Conservation (phyloP, 164 flowering plant species). For the Aristolochia californica region DNA sequence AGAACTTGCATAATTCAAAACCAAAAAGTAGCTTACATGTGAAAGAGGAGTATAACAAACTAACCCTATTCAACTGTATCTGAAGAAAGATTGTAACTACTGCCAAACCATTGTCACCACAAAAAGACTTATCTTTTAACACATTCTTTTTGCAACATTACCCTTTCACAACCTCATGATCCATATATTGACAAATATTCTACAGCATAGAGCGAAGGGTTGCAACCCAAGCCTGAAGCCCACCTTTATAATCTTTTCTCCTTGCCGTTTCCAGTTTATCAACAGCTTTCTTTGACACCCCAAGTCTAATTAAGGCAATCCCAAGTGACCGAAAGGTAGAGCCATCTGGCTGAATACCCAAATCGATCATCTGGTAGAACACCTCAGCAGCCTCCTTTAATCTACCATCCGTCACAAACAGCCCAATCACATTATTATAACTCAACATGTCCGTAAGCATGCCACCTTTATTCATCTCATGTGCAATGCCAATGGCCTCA, state of each 20-base stretch:
- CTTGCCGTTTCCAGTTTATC: slow-evolving; percentile 41
- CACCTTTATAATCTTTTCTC: slow-evolving; percentile 38
- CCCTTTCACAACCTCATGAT: no score
- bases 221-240: slow-evolving; percentile 49
- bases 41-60: no score
- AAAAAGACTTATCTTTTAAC: no score
- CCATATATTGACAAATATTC: no score
- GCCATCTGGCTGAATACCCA: slow-evolving; percentile 56
- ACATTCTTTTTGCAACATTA: no score
- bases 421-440: slow-evolving; percentile 57
- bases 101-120: no score
- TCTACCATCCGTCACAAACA: slow-evolving; percentile 62
- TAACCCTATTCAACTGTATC: no score
- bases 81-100: no score
- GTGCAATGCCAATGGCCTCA: slow-evolving; percentile 51
- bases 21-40: no score
- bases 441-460: slow-evolving; percentile 57
- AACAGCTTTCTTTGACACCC: slow-evolving; percentile 55
- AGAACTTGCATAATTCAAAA: no score
- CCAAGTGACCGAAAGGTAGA: slow-evolving; percentile 73
- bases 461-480: slow-evolving; percentile 54
- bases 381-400: slow-evolving; percentile 50
- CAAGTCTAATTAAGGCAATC: slow-evolving; percentile 44
- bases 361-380: slow-evolving; percentile 54
- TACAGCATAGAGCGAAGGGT: slow-evolving; percentile 35